Percentiles rank a stretch among this genome's conserved stretches.
Evolutionary conservation across 1,139 yeast genomes (phyloP).

Genomic region (Geotrichum cucujoidarum): DNA sequence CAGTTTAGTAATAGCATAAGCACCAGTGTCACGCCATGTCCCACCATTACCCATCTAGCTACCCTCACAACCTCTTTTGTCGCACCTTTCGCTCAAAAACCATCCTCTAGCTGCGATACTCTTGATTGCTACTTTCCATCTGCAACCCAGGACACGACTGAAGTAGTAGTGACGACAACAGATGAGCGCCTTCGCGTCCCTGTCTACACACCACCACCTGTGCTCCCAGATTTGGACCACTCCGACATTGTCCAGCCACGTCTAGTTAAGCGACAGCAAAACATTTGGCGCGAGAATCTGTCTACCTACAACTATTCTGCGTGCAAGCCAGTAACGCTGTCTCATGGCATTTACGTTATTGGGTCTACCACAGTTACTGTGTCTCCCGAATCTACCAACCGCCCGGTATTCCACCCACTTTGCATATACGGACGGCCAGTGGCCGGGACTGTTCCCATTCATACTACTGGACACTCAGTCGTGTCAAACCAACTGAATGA

Average conservation of each 20-base stretch:
- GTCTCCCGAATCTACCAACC: slow-evolving; percentile 13
- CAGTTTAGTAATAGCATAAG: not conserved
- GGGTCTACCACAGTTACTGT: slow-evolving; percentile 11
- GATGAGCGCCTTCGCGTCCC: too few relatives aligned
- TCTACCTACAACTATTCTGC: slow-evolving; percentile 17
- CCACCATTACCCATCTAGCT: too few relatives aligned
- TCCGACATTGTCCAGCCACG: not conserved
- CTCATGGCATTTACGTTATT: slow-evolving; percentile 19
- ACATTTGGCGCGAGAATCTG: slow-evolving; percentile 14
- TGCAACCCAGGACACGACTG: too few relatives aligned
- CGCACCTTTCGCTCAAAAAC: too few relatives aligned
- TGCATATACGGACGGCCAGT: slow-evolving; percentile 25
- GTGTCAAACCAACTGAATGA: slow-evolving; percentile 12
- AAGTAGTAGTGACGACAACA: too few relatives aligned
- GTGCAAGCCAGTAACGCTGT: slow-evolving; percentile 21
- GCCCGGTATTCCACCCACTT: slow-evolving; percentile 18
- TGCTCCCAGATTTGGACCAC: not conserved
- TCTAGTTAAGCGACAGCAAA: slow-evolving; percentile 3
- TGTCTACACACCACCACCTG: not conserved
- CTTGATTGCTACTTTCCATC: too few relatives aligned
- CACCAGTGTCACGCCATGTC: not conserved
- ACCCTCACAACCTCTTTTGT: too few relatives aligned
- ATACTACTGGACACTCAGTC: not conserved
- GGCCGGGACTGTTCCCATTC: slow-evolving; percentile 13
- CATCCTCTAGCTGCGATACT: too few relatives aligned